Conservation (phyloP, 1,139 yeast genomes). For the Taiozyma sp. region DNA sequence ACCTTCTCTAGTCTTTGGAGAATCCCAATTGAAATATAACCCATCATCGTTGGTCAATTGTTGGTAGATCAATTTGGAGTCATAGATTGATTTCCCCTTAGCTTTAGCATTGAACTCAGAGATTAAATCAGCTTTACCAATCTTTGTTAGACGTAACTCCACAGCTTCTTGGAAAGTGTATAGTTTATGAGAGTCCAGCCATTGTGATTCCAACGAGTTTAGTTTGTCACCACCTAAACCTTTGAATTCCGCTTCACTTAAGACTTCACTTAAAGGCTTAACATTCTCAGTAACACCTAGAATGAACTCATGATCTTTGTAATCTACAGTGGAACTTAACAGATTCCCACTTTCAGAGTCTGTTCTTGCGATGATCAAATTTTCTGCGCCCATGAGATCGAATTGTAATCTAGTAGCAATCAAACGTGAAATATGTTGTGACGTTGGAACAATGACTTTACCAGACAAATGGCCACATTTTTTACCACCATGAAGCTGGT, state of each 20-base stretch:
- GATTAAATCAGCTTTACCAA: conserved; percentile 30
- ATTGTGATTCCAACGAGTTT: conserved; percentile 36
- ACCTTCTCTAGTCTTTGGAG: conserved; percentile 55
- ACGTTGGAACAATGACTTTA: conserved; percentile 57
- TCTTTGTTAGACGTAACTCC: conserved; percentile 20
- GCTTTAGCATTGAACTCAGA: conserved; percentile 26
- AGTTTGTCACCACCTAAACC: conserved; percentile 34
- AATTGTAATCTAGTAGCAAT: conserved; percentile 60
- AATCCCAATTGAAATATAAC: conserved; percentile 51
- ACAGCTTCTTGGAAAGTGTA: conserved; percentile 50
- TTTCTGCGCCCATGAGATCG: conserved; percentile 60
- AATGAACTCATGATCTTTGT: conserved; percentile 50
- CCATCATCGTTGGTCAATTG: conserved; percentile 28
- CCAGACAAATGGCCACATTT: conserved; percentile 65
- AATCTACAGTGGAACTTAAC: conserved; percentile 50
- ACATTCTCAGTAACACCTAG: conserved; percentile 41
- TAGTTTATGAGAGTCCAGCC: conserved; percentile 40
- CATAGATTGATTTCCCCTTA: conserved; percentile 28
- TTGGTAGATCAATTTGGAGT: conserved; percentile 31
- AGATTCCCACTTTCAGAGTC: conserved; percentile 57
- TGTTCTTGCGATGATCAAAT: conserved; percentile 55
- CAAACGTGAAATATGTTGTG: conserved; percentile 51
- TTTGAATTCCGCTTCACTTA: conserved; percentile 38
- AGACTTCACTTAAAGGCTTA: conserved; percentile 42
- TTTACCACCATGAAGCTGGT: conserved; percentile 62